Base-by-base conservation (phyloP, 768 basidiomycete genomes). In the Hypholoma sublateritium region DNA sequence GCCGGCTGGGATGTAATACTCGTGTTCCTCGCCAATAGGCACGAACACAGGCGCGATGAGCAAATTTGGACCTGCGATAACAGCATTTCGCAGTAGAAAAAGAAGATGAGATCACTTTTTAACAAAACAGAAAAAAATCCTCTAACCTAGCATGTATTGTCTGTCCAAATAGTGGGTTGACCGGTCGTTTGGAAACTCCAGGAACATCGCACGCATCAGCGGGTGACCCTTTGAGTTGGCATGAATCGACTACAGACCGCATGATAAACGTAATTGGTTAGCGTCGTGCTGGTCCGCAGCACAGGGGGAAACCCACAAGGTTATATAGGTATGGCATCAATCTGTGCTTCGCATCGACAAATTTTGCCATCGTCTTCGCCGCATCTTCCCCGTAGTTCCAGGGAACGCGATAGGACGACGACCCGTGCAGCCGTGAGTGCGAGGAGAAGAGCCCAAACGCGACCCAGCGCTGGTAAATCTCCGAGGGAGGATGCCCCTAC, bases 331-430 rank as follows among this genome's bases (percentile, higher is more conserved):
- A 89, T 0, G 88, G 89, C 87, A 89, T 89, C 50, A 91, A 72
- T 36, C 86, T 72, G 70, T 89, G 81, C 66, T 88, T 90, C 9
- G 78, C 76, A 53, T 85, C 79, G 44, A 89, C 71, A 67, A 86
- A 79, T 60, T 73, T 79, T 12, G 84, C 76, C 84, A 87, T 85
- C 64, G 77, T 80, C 58, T 77, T 77, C 5, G 84, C 84, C 5
- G 87, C 81, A n/a, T 81, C 85, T 68, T 86, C 85, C 12, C 88
- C 87, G 61, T 86, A 88, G 55, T 84, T 77, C 88, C 88, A 91
- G 1, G 88, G 89, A 2, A 91, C 87, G 9, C 89, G 83, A 65
- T 90, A 90, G 12, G 88, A 88, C 19, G 78, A 75, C 5, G 85
- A 87, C 2, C 88, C 88, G 59, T 91, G 89, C 43, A 91, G 70